Evolutionary conservation across 164 flowering plant genomes (phyloP), one percentile per base, ranked within the genome.

Genomic region (Vitis cinerea): DNA sequence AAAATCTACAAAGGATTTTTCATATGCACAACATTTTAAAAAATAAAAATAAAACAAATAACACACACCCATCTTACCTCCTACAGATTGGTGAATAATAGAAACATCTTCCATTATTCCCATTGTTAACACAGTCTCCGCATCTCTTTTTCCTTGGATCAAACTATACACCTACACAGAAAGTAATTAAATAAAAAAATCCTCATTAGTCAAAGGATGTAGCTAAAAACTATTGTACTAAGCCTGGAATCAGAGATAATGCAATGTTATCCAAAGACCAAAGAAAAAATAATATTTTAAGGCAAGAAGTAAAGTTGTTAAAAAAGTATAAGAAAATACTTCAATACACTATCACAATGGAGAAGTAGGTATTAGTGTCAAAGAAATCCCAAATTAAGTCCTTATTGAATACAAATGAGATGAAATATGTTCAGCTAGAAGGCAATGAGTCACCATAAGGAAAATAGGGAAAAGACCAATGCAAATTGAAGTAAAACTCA

Each of bases 81-180:
- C 97, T 19, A 94, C 94, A 63, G 98, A 98, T 73, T 96, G 99
- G 17, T 98, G 99, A 77, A 93, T 88, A 63, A 96, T 93, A 83
- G 95, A 90, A 65, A 88, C 97, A 82, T 96, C 98, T 78, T 93
- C 98, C 97, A 96, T 96, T 64, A 92, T 84, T 69, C 99, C 98
- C 98, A 96, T 96, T 55, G 97, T 83, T 54, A 90, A 72, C 9
- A 96, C 85, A 61, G 97, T 96, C 47, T 96, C 99, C 17, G 83
- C 95, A 78, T 96, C 99, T 76, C 97, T 84, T 83, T 88, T 96
- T 14, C 97, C 99, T 78, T 96, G 99, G 77, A 84, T 87, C 88
- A 93, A 77, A 75, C 97, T 96, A 73, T 96, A 96, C 8, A 96
- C 98, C 99, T 96, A 74, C 67, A 79, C 12, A 61, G 10, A 65